Base-by-base conservation (phyloP, 208 protist genomes). In the Trypanosoma mega region DNA sequence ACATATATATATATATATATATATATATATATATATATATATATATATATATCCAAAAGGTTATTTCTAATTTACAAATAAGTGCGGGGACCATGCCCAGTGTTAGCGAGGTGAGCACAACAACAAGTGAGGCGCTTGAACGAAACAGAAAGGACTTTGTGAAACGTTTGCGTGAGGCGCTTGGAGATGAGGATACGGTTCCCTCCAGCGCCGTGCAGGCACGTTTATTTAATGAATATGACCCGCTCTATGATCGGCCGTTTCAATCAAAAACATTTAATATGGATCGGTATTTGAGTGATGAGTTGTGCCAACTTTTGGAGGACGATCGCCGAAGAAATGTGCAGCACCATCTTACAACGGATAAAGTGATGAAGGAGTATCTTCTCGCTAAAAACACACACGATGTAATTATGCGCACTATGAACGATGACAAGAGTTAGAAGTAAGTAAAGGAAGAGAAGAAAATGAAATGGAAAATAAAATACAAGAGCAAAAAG, bases 251-350 rank as follows among this genome's bases (percentile, higher is more conserved):
- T 61, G 80, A 85, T 50, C 63, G 39, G 47, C 69, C 75, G 12
- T 58, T n/a, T 34, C 29, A 53, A 51, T 68, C 64, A n/a, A 9
- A 46, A 0, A 41, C 45, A 11, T 49, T 67, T 37, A 68, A 67
- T 63, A 62, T 41, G 20, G 73, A 24, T 27, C 41, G 23, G n/a
- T 77, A 78, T 63, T 23, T 85, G 11, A 62, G 80, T 31, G 48
- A 65, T 2, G 45, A 81, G 27, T 57, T 91, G 16, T 20, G 21
- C 14, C 46, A 68, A 18, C 37, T 68, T 4, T 76, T 94, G 27
- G 34, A 68, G 12, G 84, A 92, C n/a, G 88, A 94, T 36, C 76
- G 76, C 20, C 64, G 73, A 30, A 31, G 24, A 0, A 72, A 74
- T 24, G 53, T 68, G 9, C 52, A 52, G 34, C 34, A 85, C 57